phyloP scores from a whole-genome alignment of 1,139 yeast genomes.

The Sugiyamaella castrensis region DNA sequence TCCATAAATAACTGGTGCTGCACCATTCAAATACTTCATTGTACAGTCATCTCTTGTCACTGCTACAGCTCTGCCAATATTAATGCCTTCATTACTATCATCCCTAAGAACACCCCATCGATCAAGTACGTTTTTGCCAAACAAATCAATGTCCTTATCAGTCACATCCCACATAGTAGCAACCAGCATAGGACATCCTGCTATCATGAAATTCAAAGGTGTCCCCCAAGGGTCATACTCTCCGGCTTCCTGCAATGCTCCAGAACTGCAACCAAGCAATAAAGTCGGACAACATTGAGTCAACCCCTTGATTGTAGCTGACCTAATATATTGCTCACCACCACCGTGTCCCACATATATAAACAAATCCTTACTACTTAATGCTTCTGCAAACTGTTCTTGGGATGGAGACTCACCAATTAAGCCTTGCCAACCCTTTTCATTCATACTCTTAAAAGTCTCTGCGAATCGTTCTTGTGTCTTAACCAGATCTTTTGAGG shows the following conservation, averaged over 20 bases:
- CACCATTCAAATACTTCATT: conserved; percentile 67
- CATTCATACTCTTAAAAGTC: conserved; percentile 39
- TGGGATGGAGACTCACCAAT: conserved; percentile 59
- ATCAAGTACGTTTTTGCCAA: conserved; percentile 57
- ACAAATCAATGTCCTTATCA: conserved; percentile 87
- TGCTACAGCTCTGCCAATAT: conserved; percentile 50
- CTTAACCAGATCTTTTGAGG: conserved; percentile 68
- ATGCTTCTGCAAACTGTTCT: conserved; percentile 42
- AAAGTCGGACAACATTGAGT: conserved; percentile 61
- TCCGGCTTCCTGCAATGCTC: conserved; percentile 59
- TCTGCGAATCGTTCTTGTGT: conserved; percentile 63
- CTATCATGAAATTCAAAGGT: conserved; percentile 66
- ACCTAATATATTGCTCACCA: conserved; percentile 75
- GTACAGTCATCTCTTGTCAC: conserved; percentile 62
- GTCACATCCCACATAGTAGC: conserved; percentile 97
- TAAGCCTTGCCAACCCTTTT: conserved; percentile 52
- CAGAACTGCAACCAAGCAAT: conserved; percentile 91
- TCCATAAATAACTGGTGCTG: conserved; percentile 79
- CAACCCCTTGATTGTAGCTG: conserved; percentile 47
- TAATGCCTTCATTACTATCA: conserved; percentile 31
- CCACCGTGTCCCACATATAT: conserved; percentile 94
- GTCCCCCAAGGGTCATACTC: conserved; percentile 73
- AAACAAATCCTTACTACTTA: conserved; percentile 51
- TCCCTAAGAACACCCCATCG: conserved; percentile 55
- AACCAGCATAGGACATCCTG: conserved; percentile 78